Conservation (phyloP, 2,329 filamentous ascomycete species). For the Hymenoscyphus fructigenus region DNA sequence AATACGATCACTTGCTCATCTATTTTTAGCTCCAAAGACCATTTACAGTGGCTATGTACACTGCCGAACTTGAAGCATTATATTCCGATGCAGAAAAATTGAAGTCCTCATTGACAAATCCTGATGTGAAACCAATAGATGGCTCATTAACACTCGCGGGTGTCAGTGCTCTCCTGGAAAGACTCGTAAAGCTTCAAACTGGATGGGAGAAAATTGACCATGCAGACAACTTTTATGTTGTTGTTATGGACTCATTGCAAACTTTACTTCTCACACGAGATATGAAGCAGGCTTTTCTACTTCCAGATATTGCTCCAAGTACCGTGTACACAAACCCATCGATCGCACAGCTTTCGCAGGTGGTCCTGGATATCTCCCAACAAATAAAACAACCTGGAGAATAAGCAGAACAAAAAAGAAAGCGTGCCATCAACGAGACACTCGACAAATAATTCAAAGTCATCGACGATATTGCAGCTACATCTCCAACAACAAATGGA, state of each 20-base stretch:
- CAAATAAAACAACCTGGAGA: not conserved
- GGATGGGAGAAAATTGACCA: constrained; percentile 19
- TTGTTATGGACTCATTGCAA: constrained; percentile 17
- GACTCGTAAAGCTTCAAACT: not conserved
- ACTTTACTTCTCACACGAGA: not conserved
- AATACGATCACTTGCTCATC: not conserved
- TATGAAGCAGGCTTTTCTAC: constrained; percentile 1
- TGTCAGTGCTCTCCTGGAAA: not conserved
- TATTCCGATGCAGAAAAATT: constrained; percentile 29
- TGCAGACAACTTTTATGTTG: constrained; percentile 12
- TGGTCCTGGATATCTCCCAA: not conserved
- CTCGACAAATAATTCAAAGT: not conserved
- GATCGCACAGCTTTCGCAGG: not conserved
- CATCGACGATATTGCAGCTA: not conserved
- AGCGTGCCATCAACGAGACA: not conserved
- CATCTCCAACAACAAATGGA: not conserved
- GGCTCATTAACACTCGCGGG: not conserved
- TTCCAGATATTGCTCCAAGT: constrained; percentile 5
- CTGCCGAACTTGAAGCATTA: constrained; percentile 35
- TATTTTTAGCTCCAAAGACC: constrained; percentile 33
- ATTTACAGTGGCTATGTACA: constrained; percentile 35
- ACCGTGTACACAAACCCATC: constrained; percentile 11
- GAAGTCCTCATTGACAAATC: not conserved
- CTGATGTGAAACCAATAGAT: not conserved
- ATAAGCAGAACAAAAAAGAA: not conserved